These are phyloP conservation scores for Russula compacta DNA, from an alignment of 768 basidiomycete species.

Conservation along the genomic window DNA sequence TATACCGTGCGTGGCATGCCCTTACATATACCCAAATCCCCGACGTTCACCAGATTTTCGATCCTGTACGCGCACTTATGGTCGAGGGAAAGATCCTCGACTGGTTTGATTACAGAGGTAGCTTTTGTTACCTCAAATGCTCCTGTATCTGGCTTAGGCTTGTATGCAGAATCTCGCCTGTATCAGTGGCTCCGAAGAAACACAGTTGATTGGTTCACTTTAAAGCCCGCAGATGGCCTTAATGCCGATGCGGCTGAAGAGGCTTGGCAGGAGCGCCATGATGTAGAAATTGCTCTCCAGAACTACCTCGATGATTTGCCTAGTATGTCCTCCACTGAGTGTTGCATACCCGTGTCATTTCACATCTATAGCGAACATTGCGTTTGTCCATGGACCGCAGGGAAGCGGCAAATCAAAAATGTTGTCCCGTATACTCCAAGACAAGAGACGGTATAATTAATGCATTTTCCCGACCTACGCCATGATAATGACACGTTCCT, in stretches of 20 bases:
- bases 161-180: slow-evolving; percentile 49
- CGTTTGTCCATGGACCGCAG: slow-evolving; percentile 76
- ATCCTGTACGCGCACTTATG: slow-evolving; percentile 80
- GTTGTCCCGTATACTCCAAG: slow-evolving; percentile 43
- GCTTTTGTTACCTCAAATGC: slow-evolving; percentile 6
- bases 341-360: neutral
- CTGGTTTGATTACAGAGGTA: slow-evolving; percentile 76
- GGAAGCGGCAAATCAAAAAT: slow-evolving; percentile 71
- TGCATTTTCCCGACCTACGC: neutral
- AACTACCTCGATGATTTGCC: slow-evolving; percentile 74
- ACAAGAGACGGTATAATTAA: slow-evolving; percentile 38
- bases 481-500: slow-evolving; percentile 38
- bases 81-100: slow-evolving; percentile 74
- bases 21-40: neutral
- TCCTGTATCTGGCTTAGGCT: neutral
- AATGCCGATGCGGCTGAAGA: slow-evolving; percentile 26
- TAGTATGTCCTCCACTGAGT: slow-evolving; percentile 33
- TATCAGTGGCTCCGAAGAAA: slow-evolving; percentile 69
- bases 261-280: slow-evolving; percentile 79
- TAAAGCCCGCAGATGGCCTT: slow-evolving; percentile 22
- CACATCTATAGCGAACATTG: slow-evolving; percentile 46
- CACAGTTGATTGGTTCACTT: slow-evolving; percentile 43
- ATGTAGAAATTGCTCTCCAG: slow-evolving; percentile 59
- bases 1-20: slow-evolving; percentile 54
- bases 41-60: slow-evolving; percentile 62